phyloP scores from a whole-genome alignment of 495 filamentous ascomycete genomes.

The Aspergillus panamensis region DNA sequence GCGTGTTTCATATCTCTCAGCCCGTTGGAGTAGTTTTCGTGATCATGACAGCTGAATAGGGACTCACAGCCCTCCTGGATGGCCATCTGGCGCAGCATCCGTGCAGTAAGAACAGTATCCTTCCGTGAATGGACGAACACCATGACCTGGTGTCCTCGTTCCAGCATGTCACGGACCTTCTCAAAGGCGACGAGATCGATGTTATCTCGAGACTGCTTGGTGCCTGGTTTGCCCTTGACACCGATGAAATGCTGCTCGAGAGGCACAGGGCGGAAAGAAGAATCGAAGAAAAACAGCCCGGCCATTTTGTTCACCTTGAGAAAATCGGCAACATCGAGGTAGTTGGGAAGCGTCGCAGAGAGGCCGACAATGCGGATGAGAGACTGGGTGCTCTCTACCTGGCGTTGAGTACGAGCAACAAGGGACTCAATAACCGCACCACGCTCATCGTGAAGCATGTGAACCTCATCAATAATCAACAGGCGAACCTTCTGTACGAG shows the following conservation, averaged over 20 bases:
- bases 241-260: slow-evolving; percentile 97
- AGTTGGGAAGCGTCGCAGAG: slow-evolving; percentile 94
- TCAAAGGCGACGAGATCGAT: slow-evolving; percentile 82
- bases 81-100: slow-evolving; percentile 81
- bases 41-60: slow-evolving; percentile 69
- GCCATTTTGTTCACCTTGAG: slow-evolving; percentile 91
- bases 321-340: slow-evolving; percentile 93
- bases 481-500: slow-evolving; percentile 95
- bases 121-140: slow-evolving; percentile 97
- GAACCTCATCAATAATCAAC: slow-evolving; percentile 97
- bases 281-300: slow-evolving; percentile 95
- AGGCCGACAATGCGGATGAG: slow-evolving; percentile 94
- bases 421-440: slow-evolving; percentile 94
- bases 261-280: slow-evolving; percentile 91
- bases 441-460: slow-evolving; percentile 98
- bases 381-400: slow-evolving; percentile 97
- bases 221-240: slow-evolving; percentile 84
- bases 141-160: slow-evolving; percentile 90
- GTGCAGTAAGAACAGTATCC: slow-evolving; percentile 86
- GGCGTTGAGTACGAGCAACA: slow-evolving; percentile 88
- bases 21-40: slow-evolving; percentile 67
- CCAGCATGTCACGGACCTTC: slow-evolving; percentile 92
- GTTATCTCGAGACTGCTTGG: slow-evolving; percentile 77
- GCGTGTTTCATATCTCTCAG: slow-evolving; percentile 77
- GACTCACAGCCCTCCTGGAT: slow-evolving; percentile 70